Evolutionary conservation across 371 early-diverging fungal genomes (phyloP), one percentile per base, ranked within the genome.

Genomic region (Mortierella sp.): DNA sequence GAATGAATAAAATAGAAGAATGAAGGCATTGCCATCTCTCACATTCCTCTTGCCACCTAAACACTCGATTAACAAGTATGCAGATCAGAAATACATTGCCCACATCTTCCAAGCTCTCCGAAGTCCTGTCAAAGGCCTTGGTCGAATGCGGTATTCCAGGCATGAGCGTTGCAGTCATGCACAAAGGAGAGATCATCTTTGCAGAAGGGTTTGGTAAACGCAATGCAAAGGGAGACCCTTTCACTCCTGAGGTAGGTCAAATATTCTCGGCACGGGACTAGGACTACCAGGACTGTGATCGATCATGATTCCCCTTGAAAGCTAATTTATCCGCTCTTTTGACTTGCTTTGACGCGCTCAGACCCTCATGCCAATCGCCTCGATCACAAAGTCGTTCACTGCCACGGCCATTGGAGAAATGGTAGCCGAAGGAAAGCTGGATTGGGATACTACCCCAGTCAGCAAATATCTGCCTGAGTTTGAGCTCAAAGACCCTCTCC

Each of bases 371-470:
- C 66, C 56, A 0, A 62, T 72, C 26, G 73, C 60, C 4, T 72
- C 73, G 1, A 4, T 72, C 19, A 67, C 73, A 51, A 72, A 72
- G 50, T 25, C 73, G n/a, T 67, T 72, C 26, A 72, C 73, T 1
- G 67, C 73, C 4, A 25, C 67, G 15, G 56, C 63, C 16, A 55
- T 72, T 7, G 73, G 64, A 3, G 73, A 72, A 19, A n/a, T 72
- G 21, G 73, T 72, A 0, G 66, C 63, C 1, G 73, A 67, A n/a
- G 73, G 73, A 26, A 72, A 72, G 60, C 46, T 67, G 59, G 68
- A 72, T 16, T 72, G 73, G 73, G 58, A 72, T 15, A 43, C 44
- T 1, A 72, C 73, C 1, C 63, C 73, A 1, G 73, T 72, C 37
- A 58, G 47, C 47, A 63, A 47, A 16, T 72, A 72, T 45, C 56